phyloP scores from a whole-genome alignment of 192 early-diverging fungal genomes.

The Coemansia aciculifera region DNA sequence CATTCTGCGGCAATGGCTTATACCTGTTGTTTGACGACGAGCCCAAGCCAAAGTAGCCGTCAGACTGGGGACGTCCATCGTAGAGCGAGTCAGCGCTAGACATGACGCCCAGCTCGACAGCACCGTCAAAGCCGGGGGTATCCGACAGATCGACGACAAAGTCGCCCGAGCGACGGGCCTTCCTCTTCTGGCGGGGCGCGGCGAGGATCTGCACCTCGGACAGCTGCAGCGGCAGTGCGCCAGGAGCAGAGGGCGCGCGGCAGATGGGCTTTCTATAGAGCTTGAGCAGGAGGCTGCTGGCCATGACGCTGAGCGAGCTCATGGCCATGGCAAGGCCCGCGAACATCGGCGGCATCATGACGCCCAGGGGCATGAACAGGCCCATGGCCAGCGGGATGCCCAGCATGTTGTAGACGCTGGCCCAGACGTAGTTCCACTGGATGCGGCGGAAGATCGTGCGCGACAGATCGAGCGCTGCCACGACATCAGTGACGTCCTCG shows the following conservation, averaged over 20 bases:
- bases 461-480: slow-evolving; percentile 81
- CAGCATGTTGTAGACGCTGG: slow-evolving; percentile 84
- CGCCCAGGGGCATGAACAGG: slow-evolving; percentile 80
- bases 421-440: slow-evolving; percentile 86
- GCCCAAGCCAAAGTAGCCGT: slow-evolving; percentile 24
- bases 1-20: slow-evolving; percentile 19
- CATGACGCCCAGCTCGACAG: slow-evolving; percentile 15
- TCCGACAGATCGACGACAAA: slow-evolving; percentile 46
- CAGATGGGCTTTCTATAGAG: slow-evolving; percentile 58
- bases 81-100: slow-evolving; percentile 3
- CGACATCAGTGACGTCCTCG: slow-evolving; percentile 82
- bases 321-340: slow-evolving; percentile 94
- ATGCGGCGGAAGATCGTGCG: slow-evolving; percentile 84
- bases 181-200: slow-evolving; percentile 18
- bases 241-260: slow-evolving; percentile 44
- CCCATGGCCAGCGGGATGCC: slow-evolving; percentile 96
- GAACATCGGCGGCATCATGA: slow-evolving; percentile 85
- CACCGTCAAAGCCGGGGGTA: slow-evolving; percentile 13
- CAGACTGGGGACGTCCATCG: not conserved
- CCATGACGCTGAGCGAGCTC: slow-evolving; percentile 89
- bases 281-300: slow-evolving; percentile 83
- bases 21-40: slow-evolving; percentile 15
- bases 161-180: not conserved
- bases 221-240: slow-evolving; percentile 19
- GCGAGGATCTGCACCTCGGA: slow-evolving; percentile 31